A percentile compares a stretch with the other conserved stretches of the same genome.
phyloP scores from a whole-genome alignment of 306 rosid species.

The Casuarina glauca region DNA sequence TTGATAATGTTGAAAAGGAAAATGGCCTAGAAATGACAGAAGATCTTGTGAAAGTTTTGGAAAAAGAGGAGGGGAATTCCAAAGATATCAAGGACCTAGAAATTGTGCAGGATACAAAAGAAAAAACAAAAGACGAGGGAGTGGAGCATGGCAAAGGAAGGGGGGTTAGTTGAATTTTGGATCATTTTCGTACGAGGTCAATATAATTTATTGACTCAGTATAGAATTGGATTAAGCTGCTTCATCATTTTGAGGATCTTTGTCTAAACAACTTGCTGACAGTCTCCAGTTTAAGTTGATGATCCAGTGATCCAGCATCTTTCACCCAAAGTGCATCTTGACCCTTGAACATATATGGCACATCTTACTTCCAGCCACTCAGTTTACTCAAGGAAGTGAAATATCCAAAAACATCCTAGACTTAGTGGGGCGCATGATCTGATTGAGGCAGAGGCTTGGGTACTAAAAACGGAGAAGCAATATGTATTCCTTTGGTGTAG shows the following conservation, averaged over 20 bases:
- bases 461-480: not conserved
- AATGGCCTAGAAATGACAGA: constrained; percentile 15
- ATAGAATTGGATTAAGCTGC: not conserved
- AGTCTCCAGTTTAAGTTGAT: not conserved
- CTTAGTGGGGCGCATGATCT: no score
- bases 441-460: not conserved
- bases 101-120: constrained; percentile 19
- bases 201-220: not conserved
- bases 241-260: constrained; percentile 19
- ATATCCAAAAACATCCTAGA: not conserved
- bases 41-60: constrained; percentile 7
- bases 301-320: not conserved
- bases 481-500: not conserved
- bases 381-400: not conserved
- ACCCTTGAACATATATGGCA: not conserved
- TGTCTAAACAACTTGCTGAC: not conserved
- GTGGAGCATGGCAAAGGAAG: not conserved
- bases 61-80: constrained; percentile 14
- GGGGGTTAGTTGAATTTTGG: constrained; percentile 22
- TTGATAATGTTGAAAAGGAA: constrained; percentile 14
- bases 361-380: not conserved
- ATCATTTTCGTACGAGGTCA: not conserved
- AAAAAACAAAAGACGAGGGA: not conserved
- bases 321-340: not conserved
- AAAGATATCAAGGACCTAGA: constrained; percentile 12